These are phyloP conservation scores for Huntiella abstrusa DNA, from an alignment of 2,329 filamentous ascomycete genomes.

Conservation along the genomic window DNA sequence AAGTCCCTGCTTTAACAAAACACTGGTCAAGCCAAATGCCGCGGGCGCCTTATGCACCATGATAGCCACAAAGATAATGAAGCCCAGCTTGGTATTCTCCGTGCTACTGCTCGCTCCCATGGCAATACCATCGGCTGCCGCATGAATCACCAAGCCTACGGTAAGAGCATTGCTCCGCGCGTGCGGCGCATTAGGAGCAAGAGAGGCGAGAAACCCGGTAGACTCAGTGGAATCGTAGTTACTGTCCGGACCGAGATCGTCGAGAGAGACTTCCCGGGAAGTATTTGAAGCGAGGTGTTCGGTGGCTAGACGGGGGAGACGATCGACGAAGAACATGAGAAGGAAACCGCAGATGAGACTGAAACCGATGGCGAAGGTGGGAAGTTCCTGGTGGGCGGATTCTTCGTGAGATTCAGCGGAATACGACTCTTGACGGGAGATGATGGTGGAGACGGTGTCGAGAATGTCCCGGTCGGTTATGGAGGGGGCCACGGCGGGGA, in stretches of 20 bases:
- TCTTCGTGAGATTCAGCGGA: neutral
- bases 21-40: constrained; percentile 81
- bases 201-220: constrained; percentile 39
- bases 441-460: neutral
- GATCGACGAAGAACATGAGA: constrained; percentile 91
- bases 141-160: constrained; percentile 86
- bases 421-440: neutral
- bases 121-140: constrained; percentile 85
- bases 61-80: constrained; percentile 89
- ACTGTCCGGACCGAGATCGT: constrained; percentile 42
- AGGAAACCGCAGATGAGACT: constrained; percentile 78
- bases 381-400: constrained; percentile 24
- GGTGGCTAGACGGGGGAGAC: constrained; percentile 54
- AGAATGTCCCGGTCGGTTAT: too few species aligned
- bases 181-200: constrained; percentile 37
- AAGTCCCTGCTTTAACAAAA: constrained; percentile 76
- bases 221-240: constrained; percentile 32
- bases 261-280: constrained; percentile 73
- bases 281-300: constrained; percentile 43
- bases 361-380: constrained; percentile 66
- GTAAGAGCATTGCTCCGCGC: constrained; percentile 62
- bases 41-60: constrained; percentile 96
- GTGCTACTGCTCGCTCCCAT: constrained; percentile 76
- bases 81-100: constrained; percentile 53
- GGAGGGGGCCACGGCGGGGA: neutral